These are phyloP conservation scores for Leccinum ponderosum DNA, from an alignment of 1,284 basidiomycete genomes.

Conservation along the genomic window DNA sequence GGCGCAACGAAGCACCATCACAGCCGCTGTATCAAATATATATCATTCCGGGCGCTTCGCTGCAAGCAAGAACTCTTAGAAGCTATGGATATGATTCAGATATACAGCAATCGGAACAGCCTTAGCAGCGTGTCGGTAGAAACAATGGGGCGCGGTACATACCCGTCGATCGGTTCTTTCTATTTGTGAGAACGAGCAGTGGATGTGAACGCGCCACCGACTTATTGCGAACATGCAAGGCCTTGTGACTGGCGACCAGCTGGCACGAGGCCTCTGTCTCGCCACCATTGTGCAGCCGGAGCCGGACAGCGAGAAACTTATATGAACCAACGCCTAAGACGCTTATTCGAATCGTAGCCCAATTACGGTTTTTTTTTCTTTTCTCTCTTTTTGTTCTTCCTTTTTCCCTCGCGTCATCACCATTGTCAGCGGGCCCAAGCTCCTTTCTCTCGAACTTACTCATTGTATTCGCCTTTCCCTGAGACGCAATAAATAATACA, in stretches of 20 bases:
- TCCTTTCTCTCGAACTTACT: neutral
- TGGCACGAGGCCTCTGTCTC: neutral
- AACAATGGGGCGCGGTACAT: neutral
- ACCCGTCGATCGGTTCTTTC: neutral
- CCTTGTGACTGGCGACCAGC: neutral
- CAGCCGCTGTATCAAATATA: neutral
- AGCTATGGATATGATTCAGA: neutral
- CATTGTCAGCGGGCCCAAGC: neutral
- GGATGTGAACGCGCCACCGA: neutral
- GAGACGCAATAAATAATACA: neutral
- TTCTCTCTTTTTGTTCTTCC: neutral
- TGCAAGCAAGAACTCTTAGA: neutral
- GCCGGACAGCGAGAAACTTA: conserved; percentile 5
- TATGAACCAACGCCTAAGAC: neutral
- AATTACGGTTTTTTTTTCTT: neutral
- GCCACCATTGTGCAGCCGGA: conserved; percentile 10
- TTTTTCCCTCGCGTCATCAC: neutral
- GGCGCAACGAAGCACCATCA: neutral
- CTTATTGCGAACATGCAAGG: neutral
- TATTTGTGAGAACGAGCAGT: conserved; percentile 1
- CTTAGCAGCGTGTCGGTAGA: neutral
- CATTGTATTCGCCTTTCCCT: neutral
- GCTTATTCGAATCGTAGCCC: neutral
- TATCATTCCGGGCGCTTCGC: neutral
- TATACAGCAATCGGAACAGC: conserved; percentile 1